Evolutionary conservation across 345 rosid genomes (phyloP).

Genomic region (Moricandia moricandioides): DNA sequence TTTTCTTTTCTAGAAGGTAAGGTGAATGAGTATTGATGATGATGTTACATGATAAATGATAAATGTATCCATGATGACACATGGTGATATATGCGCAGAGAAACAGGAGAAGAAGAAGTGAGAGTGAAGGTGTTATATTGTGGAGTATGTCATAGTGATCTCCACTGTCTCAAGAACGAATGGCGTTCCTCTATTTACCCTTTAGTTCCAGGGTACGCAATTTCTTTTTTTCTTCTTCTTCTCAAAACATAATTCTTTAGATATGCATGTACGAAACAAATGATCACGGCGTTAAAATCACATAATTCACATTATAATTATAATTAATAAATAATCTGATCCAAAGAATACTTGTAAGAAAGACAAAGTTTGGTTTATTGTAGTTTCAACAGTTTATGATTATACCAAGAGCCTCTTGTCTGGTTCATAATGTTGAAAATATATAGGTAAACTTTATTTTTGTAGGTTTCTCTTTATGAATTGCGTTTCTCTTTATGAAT

Average conservation of each 20-base stretch:
- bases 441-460: background rate
- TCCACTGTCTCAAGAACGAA: constrained; percentile 48
- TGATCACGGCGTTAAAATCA: background rate
- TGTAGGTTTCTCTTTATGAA: background rate
- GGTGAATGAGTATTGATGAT: background rate
- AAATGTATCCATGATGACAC: background rate
- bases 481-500: background rate
- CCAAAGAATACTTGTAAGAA: background rate
- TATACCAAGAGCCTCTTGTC: background rate
- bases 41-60: constrained; percentile 17
- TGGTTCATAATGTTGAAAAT: background rate
- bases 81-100: constrained; percentile 36
- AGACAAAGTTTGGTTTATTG: background rate
- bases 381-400: background rate
- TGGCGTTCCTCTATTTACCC: constrained; percentile 57
- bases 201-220: constrained; percentile 62
- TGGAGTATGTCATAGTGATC: constrained; percentile 74
- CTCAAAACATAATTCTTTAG: background rate
- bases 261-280: background rate
- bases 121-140: constrained; percentile 57
- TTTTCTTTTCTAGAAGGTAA: constrained; percentile 60
- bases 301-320: too few relatives aligned
- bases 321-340: background rate
- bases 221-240: background rate
- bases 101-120: constrained; percentile 60